A percentile compares a stretch with the other conserved stretches of the same genome.
phyloP scores from a whole-genome alignment of 495 filamentous ascomycete species.

The Penicillium simplicissimum region DNA sequence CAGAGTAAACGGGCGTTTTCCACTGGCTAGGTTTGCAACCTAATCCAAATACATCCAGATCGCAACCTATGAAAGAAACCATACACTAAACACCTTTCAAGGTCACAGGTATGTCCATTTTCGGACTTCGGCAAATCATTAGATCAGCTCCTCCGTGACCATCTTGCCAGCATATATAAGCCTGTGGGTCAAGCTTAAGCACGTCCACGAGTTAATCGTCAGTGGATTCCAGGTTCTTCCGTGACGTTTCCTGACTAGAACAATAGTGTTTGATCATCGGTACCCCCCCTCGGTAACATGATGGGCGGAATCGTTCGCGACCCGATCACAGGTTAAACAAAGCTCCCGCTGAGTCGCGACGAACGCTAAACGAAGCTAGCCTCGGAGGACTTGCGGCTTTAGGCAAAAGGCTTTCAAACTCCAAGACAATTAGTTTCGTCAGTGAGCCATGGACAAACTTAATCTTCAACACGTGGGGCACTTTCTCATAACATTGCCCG shows the following conservation, averaged over 20 bases:
- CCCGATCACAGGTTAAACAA: not conserved
- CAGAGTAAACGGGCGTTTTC: too few species aligned
- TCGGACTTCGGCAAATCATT: too few species aligned
- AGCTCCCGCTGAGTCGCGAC: not conserved
- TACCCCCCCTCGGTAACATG: not conserved
- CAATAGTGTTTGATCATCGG: not conserved
- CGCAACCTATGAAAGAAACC: too few species aligned
- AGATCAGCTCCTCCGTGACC: too few species aligned
- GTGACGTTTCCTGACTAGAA: not conserved
- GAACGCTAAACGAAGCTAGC: not conserved
- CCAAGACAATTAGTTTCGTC: conserved; percentile 3
- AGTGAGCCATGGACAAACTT: not conserved
- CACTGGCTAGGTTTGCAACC: too few species aligned
- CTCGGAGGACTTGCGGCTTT: conserved; percentile 1
- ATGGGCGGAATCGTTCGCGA: not conserved
- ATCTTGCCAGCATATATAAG: too few species aligned
- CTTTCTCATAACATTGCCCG: not conserved
- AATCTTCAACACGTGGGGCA: not conserved
- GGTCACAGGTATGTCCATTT: too few species aligned
- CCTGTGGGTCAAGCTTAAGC: too few species aligned
- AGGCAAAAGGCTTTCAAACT: not conserved
- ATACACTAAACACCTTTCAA: too few species aligned
- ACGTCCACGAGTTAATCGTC: too few species aligned
- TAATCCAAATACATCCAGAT: too few species aligned
- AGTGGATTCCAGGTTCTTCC: too few species aligned